Evolutionary conservation across 2,329 filamentous ascomycete genomes (phyloP).

Genomic region (Cytospora paraplurivora): DNA sequence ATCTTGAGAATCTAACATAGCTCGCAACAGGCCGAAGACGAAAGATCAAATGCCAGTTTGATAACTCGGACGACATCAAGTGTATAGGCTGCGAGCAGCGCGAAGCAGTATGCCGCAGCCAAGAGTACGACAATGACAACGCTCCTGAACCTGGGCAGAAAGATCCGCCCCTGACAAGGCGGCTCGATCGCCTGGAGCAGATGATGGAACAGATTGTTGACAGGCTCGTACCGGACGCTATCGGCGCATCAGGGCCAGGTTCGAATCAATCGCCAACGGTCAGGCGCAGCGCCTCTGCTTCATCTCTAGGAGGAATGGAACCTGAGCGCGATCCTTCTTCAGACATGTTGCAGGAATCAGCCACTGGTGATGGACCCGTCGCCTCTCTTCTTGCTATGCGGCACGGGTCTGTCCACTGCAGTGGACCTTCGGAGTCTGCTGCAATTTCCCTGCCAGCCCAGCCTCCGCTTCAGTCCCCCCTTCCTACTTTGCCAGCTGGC

Average conservation of each 20-base stretch:
- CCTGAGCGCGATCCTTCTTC: slow-evolving; percentile 33
- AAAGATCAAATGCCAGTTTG: slow-evolving; percentile 52
- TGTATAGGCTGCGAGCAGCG: slow-evolving; percentile 49
- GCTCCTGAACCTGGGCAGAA: slow-evolving; percentile 31
- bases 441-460: slow-evolving; percentile 29
- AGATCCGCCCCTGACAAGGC: slow-evolving; percentile 45
- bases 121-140: slow-evolving; percentile 46
- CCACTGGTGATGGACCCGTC: slow-evolving; percentile 36
- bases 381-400: slow-evolving; percentile 36
- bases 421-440: slow-evolving; percentile 26
- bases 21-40: slow-evolving; percentile 42
- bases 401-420: slow-evolving; percentile 22
- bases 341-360: slow-evolving; percentile 36
- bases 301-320: slow-evolving; percentile 28
- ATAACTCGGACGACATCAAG: slow-evolving; percentile 40
- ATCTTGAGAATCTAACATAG: slow-evolving; percentile 1
- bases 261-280: slow-evolving; percentile 20
- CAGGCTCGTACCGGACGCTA: slow-evolving; percentile 37
- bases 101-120: slow-evolving; percentile 46
- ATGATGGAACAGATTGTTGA: slow-evolving; percentile 50
- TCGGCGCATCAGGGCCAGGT: not conserved
- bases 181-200: slow-evolving; percentile 49
- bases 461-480: slow-evolving; percentile 29
- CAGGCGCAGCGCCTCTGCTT: slow-evolving; percentile 30
- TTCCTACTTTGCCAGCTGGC: slow-evolving; percentile 3